Evolutionary conservation across 306 rosid species (phyloP).

Genomic region (Dicorynia guianensis): DNA sequence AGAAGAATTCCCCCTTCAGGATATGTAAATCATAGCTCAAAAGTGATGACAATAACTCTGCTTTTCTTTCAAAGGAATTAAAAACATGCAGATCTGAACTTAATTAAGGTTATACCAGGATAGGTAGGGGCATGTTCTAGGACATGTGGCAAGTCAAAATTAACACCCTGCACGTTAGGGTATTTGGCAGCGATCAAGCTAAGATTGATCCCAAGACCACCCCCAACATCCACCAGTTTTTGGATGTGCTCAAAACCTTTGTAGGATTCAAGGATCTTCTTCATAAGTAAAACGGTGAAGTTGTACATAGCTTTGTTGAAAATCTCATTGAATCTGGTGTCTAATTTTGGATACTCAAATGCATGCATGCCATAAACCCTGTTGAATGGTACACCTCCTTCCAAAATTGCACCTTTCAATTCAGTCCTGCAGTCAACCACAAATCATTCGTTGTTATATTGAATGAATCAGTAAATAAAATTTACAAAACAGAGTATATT

Average conservation of each 20-base stretch:
- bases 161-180: slow-evolving; percentile 45
- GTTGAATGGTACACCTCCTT: slow-evolving; percentile 58
- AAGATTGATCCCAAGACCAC: slow-evolving; percentile 57
- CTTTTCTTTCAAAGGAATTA: neutral
- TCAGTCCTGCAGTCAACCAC: slow-evolving; percentile 41
- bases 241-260: slow-evolving; percentile 52
- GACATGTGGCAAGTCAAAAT: slow-evolving; percentile 61
- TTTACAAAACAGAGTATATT: too few species aligned
- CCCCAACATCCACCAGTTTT: slow-evolving; percentile 69
- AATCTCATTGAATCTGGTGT: slow-evolving; percentile 49
- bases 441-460: neutral
- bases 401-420: slow-evolving; percentile 47
- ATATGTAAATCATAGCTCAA: neutral
- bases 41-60: too few species aligned
- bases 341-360: slow-evolving; percentile 44
- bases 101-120: slow-evolving; percentile 34
- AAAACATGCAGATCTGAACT: too few species aligned
- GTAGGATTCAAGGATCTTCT: slow-evolving; percentile 49
- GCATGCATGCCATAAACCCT: slow-evolving; percentile 51
- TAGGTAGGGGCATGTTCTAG: slow-evolving; percentile 48
- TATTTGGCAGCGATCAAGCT: slow-evolving; percentile 56
- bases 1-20: neutral
- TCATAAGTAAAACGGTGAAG: slow-evolving; percentile 28
- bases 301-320: slow-evolving; percentile 61
- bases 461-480: too few species aligned